Evolutionary conservation across 192 early-diverging fungal genomes (phyloP).

Genomic region (Mortierella antarctica): DNA sequence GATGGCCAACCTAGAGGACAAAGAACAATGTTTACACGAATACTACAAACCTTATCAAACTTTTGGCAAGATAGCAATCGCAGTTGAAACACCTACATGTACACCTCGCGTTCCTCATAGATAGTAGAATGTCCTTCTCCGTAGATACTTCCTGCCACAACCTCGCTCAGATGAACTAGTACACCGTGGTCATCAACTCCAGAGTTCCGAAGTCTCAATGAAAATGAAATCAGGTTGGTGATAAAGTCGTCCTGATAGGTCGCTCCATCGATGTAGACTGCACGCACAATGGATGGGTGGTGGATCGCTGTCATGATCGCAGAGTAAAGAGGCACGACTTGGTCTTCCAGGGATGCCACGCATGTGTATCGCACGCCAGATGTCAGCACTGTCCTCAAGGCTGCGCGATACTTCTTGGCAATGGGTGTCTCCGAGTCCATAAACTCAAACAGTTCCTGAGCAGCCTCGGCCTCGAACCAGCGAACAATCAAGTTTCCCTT

Average conservation of each 20-base stretch:
- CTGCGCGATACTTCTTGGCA: constrained; percentile 75
- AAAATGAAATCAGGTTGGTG: constrained; percentile 87
- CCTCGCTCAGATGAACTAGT: constrained; percentile 85
- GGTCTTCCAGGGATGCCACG: constrained; percentile 93
- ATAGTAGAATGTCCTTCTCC: constrained; percentile 92
- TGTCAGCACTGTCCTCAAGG: constrained; percentile 74
- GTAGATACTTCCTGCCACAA: constrained; percentile 83
- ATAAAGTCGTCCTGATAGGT: constrained; percentile 89
- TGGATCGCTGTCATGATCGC: constrained; percentile 72
- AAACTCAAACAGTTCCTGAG: constrained; percentile 94
- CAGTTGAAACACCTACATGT: constrained; percentile 57
- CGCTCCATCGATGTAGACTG: constrained; percentile 87
- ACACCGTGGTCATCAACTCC: constrained; percentile 91
- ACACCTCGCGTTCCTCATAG: constrained; percentile 91
- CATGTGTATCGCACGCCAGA: constrained; percentile 78
- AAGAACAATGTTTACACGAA: background rate
- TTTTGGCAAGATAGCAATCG: background rate
- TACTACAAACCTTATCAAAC: background rate
- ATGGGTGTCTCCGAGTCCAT: constrained; percentile 81
- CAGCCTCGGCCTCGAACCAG: constrained; percentile 90
- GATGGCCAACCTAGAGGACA: constrained; percentile 21
- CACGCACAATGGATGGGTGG: constrained; percentile 88
- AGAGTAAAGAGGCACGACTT: constrained; percentile 94
- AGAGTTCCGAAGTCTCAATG: constrained; percentile 85
- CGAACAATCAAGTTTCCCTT: constrained; percentile 84